Conservation (phyloP, 2,329 filamentous ascomycete genomes). For the Aspergillus alliaceus region DNA sequence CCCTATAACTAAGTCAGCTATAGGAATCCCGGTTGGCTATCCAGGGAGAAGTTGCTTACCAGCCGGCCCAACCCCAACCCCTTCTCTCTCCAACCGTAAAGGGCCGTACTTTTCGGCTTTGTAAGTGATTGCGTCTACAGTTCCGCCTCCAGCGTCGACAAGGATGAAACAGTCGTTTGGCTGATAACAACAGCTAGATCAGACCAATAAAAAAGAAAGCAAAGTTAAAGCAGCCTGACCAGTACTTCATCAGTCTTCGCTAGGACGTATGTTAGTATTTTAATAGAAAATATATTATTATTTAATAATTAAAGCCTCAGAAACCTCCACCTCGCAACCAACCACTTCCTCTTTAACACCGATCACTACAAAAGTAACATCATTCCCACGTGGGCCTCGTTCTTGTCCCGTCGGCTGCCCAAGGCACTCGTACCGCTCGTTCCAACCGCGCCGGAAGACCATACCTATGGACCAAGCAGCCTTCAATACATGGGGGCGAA, state of each 20-base stretch:
- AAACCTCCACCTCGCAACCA: too few relatives aligned
- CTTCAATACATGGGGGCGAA: too few relatives aligned
- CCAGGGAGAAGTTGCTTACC: conserved; percentile 5
- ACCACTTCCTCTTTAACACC: background rate
- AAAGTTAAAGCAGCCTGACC: background rate
- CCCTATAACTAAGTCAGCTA: conserved; percentile 3
- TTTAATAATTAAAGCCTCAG: too few relatives aligned
- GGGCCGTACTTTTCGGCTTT: conserved; percentile 4
- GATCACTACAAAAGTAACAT: too few relatives aligned
- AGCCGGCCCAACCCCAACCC: conserved; percentile 7
- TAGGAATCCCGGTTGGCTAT: too few relatives aligned
- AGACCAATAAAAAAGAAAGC: background rate
- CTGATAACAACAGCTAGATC: background rate
- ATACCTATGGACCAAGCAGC: too few relatives aligned
- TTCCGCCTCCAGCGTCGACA: conserved; percentile 8
- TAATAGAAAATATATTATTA: too few relatives aligned
- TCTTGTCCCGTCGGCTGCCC: too few relatives aligned
- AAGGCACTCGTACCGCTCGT: too few relatives aligned
- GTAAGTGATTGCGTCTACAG: conserved; percentile 11
- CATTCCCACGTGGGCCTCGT: too few relatives aligned
- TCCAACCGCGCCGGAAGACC: too few relatives aligned
- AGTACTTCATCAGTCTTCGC: background rate
- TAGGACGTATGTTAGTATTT: background rate
- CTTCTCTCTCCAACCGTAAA: conserved; percentile 7
- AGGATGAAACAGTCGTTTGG: conserved; percentile 7